Base-by-base conservation (phyloP, 306 rosid species). In the Prunus armeniaca region DNA sequence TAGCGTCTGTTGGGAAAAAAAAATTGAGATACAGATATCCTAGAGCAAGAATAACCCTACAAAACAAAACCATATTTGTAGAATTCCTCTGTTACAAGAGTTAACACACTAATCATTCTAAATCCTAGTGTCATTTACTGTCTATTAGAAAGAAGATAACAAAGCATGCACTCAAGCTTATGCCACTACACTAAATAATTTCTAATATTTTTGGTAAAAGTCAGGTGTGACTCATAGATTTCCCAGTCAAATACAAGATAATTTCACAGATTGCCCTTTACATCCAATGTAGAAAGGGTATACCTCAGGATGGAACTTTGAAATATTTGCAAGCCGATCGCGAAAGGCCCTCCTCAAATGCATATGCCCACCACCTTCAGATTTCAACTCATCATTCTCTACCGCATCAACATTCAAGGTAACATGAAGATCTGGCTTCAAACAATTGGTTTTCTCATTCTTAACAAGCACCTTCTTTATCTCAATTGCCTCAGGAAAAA, bases 391-490 rank as follows among this genome's bases (percentile, higher is more conserved):
- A 56, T 84, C 84, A 60, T 67, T 65, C 51, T 82, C 92, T 10
- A 83, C 20, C 2, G 86, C 82, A 30, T 75, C 79, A 13, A 56
- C 69, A 22, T 89, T 79, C 69, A 94, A 25, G 22, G 85, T 24
- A 68, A 94, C 80, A 70, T 73, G 93, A 57, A 94, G 90, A 73
- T 94, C 96, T 2, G 91, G 91, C 82, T 83, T 87, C 91, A 89
- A 82, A 82, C 91, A 88, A 65, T 93, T 74, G 2, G 89, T 86
- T 54, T 73, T 76, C 75, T 90, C 95, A 57, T 91, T 91, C 49
- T 78, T 78, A 67, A 80, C 75, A 2, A 82, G 72, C 17, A 84
- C 45, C 71, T 74, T 90, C 82, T 88, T 86, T 19, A 87, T 65
- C 79, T 30, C 87, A 69, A 94, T 78, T 18, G 79, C 98, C 84